phyloP scores from a whole-genome alignment of 2,329 filamentous ascomycete genomes.

The Diaporthe nobilis region DNA sequence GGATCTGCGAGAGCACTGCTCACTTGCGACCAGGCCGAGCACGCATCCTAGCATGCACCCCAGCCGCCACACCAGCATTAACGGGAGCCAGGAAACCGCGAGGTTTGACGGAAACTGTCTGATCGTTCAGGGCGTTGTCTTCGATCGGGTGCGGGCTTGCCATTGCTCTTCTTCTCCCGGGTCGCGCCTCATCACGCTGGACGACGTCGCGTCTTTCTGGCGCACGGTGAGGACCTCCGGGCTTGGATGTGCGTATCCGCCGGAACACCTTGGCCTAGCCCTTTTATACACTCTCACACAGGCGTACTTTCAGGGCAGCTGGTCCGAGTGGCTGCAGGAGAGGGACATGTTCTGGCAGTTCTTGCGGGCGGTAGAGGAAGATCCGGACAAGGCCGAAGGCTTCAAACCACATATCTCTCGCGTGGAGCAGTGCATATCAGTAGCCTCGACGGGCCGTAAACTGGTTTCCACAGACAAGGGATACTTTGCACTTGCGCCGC shows the following conservation, averaged over 20 bases:
- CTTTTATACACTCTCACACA: background rate
- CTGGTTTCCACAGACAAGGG: background rate
- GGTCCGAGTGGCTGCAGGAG: background rate
- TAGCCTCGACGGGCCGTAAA: background rate
- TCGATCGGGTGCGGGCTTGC: background rate
- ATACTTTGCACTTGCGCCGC: slow-evolving; percentile 10
- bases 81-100: background rate
- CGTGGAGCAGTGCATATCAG: background rate
- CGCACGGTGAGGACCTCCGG: background rate
- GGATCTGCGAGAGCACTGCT: background rate
- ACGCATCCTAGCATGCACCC: background rate
- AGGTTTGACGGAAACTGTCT: background rate
- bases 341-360: background rate
- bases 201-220: background rate
- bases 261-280: background rate
- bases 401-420: background rate
- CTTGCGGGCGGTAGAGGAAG: background rate
- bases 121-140: background rate
- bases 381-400: background rate
- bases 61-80: background rate
- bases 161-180: background rate
- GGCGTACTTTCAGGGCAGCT: too few relatives aligned
- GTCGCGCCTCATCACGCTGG: background rate
- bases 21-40: background rate
- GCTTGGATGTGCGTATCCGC: background rate